phyloP scores from a whole-genome alignment of 495 filamentous ascomycete genomes.

The Staphylotrichum tortipilum region DNA sequence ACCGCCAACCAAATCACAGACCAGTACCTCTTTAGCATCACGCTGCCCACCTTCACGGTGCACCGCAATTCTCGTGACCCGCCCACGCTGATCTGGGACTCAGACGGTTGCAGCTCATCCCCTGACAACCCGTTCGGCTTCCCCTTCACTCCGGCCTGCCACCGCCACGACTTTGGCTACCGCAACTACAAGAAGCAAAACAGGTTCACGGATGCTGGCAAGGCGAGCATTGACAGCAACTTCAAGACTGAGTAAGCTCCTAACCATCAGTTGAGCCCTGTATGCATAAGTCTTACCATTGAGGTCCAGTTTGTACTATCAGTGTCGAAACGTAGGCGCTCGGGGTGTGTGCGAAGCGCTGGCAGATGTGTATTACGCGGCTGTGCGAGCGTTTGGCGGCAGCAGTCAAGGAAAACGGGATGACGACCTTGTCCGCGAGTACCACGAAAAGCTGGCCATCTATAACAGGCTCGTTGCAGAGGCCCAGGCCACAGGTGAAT shows the following conservation, averaged over 20 bases:
- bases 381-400: slow-evolving; percentile 35
- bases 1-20: slow-evolving; percentile 24
- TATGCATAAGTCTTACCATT: not conserved
- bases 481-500: slow-evolving; percentile 20
- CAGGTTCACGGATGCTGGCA: slow-evolving; percentile 27
- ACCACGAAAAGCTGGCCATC: slow-evolving; percentile 26
- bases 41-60: slow-evolving; percentile 18
- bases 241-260: slow-evolving; percentile 31
- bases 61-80: slow-evolving; percentile 23
- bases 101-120: slow-evolving; percentile 34
- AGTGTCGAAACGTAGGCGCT: slow-evolving; percentile 13
- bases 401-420: slow-evolving; percentile 14
- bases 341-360: slow-evolving; percentile 23
- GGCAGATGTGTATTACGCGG: slow-evolving; percentile 39
- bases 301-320: slow-evolving; percentile 24
- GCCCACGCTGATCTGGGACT: slow-evolving; percentile 26
- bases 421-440: slow-evolving; percentile 23
- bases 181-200: slow-evolving; percentile 34
- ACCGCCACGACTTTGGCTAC: slow-evolving; percentile 44
- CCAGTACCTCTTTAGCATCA: slow-evolving; percentile 26
- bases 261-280: not conserved
- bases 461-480: slow-evolving; percentile 25
- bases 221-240: slow-evolving; percentile 31
- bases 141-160: slow-evolving; percentile 32
- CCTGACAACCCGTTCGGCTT: slow-evolving; percentile 38